phyloP scores from a whole-genome alignment of 257 asterid species.

The Scutellaria galericulata region DNA sequence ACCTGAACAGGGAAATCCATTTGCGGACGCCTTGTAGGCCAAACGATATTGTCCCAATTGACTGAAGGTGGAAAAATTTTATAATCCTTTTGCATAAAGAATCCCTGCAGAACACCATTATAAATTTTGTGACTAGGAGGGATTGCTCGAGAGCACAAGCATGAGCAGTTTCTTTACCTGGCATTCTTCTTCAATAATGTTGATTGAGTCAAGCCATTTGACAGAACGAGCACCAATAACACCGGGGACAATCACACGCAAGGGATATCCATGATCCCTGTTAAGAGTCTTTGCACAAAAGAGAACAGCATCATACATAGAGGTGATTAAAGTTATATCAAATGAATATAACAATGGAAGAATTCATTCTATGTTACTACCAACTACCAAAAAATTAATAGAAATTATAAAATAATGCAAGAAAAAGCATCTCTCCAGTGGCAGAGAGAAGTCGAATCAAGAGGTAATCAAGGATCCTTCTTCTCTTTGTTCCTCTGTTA shows the following conservation, averaged over 20 bases:
- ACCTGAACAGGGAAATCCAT: slow-evolving; percentile 99
- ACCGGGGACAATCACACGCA: slow-evolving; percentile 98
- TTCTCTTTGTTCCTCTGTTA: too few relatives aligned
- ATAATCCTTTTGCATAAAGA: slow-evolving; percentile 95
- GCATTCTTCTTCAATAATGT: slow-evolving; percentile 79
- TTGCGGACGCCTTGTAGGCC: slow-evolving; percentile 92
- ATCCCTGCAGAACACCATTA: slow-evolving; percentile 66
- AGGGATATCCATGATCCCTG: slow-evolving; percentile 98
- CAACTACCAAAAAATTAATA: slow-evolving; percentile 5
- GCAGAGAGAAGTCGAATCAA: too few relatives aligned
- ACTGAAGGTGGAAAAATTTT: slow-evolving; percentile 99
- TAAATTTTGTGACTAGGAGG: slow-evolving; percentile 27
- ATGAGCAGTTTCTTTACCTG: slow-evolving; percentile 55
- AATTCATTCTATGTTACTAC: background rate
- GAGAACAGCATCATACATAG: slow-evolving; percentile 19
- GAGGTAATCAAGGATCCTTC: too few relatives aligned
- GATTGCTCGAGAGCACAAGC: slow-evolving; percentile 27
- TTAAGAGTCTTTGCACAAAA: slow-evolving; percentile 62
- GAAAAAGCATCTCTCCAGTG: background rate
- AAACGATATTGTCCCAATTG: slow-evolving; percentile 90
- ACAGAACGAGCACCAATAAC: slow-evolving; percentile 99
- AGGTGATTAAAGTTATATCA: slow-evolving; percentile 13
- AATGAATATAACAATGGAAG: slow-evolving; percentile 5
- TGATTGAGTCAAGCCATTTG: slow-evolving; percentile 94
- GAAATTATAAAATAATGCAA: background rate